Evolutionary conservation across 352 stramenopile species (phyloP), one percentile per base, ranked within the genome.

Genomic region (Peronosclerospora sorghi): DNA sequence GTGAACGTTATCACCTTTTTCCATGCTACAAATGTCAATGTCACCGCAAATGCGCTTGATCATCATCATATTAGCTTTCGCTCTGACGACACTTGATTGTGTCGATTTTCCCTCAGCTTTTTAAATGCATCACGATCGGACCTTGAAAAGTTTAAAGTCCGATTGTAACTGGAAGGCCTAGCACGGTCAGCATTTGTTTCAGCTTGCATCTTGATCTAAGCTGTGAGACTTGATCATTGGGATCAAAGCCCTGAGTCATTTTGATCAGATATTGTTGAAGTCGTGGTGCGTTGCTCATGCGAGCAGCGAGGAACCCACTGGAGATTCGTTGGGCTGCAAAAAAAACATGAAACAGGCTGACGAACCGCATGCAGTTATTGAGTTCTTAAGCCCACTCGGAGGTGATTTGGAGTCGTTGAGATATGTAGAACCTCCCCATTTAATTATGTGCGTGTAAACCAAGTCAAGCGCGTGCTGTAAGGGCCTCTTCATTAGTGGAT

Each of bases 11-110:
- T 83, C n/a, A 63, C 59, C 15, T 79, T 73, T 20, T 80, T 81
- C 78, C 78, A 90, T 2, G 74, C 78, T 1, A 54, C 46, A 30
- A 90, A 90, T 18, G 83, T 68, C 68, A 90, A 85, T n/a, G 70
- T 26, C 68, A 65, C 1, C 69, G 66, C 12, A 87, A 43, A 73
- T 86, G 30, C 74, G 62, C 18, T 67, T 85, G 73, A 90, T 86
- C 73, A 87, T 86, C 63, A 83, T 78, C 42, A 87, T 87, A 8
- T 74, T 73, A 7, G 73, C 65, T 29, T 81, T 83, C 2, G 74
- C 73, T 24, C 78, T 59, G 30, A 87, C 73, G 13, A 87, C 61
- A n/a, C 73, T 79, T 19, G 78, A 74, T 51, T 87, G 74, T 24
- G 85, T 86, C 44, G 87, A 84, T 12, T 67, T 74, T 2, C 72